Evolutionary conservation across 148 eudicot genomes (phyloP), one percentile per base, ranked within the genome.

Genomic region (Beta vulgaris): DNA sequence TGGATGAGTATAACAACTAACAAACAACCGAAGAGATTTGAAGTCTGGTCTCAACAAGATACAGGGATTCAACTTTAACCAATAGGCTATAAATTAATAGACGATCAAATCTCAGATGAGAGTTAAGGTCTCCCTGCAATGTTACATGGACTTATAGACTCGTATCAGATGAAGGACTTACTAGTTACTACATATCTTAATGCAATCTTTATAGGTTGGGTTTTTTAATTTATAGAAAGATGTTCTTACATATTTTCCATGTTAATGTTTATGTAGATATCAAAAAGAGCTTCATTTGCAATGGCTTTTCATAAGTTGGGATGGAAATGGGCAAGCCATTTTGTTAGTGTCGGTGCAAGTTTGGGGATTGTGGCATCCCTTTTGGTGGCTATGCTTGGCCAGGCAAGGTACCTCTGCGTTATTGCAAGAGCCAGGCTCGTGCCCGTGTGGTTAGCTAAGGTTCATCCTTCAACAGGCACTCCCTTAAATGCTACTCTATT

Each of bases 401-500:
- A 91, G 78, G 93, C 98, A 32, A 84, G 97, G 75, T 94, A 91
- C 78, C 81, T 94, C 26, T 91, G 97, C 48, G 96, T 91, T 35
- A 91, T 94, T 28, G 97, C 88, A 61, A 80, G 97, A 66, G 90
- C 98, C 34, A 76, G 90, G 74, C 86, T 90, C 40, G 92, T 87
- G 64, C 97, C 98, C 16, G 85, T 85, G 10, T 94, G 98, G 97
- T 83, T 94, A 40, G 98, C 98, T 69, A 87, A 90, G 79, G 97
- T 94, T 39, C 88, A 94, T 75, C 90, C 96, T 72, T 82, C 89
- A 23, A 94, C 97, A 1, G 91, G 91, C 77, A 94, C 98, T 26
- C 97, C 98, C 31, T 34, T 86, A 46, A 94, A 90, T 80, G 98
- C 98, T 42, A 87, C 98, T 57, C 64, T 88, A 49, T 85, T 89